These are phyloP conservation scores for Sedum album DNA, from an alignment of 164 flowering plant species.

Conservation along the genomic window DNA sequence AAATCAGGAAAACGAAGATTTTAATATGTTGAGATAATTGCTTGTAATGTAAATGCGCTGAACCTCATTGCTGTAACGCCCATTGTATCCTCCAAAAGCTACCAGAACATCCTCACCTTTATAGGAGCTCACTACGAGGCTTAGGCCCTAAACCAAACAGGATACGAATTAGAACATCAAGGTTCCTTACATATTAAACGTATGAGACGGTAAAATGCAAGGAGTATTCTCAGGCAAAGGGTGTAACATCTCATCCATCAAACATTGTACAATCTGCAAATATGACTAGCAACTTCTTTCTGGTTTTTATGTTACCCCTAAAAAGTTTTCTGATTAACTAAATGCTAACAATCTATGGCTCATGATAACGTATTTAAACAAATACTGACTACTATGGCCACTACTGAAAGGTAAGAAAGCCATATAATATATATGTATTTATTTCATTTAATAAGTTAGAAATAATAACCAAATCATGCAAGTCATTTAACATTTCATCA, in stretches of 20 bases:
- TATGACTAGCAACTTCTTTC: neutral
- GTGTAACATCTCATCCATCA: neutral
- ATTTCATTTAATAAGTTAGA: neutral
- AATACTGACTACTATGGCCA: neutral
- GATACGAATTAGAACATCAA: neutral
- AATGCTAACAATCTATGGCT: too few species aligned
- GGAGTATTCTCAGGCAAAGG: neutral
- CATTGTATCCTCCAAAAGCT: conserved; percentile 98
- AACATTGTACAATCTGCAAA: neutral
- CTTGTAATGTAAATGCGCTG: neutral
- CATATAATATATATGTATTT: too few species aligned
- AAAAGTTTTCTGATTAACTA: too few species aligned
- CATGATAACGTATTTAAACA: neutral
- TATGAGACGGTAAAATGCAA: neutral
- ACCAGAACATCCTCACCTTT: conserved; percentile 82
- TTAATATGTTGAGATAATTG: conserved; percentile 6
- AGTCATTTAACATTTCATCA: neutral
- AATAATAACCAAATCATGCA: neutral
- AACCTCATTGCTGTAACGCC: conserved; percentile 95
- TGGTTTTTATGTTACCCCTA: too few species aligned
- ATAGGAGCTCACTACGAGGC: conserved; percentile 77
- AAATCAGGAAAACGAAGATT: conserved; percentile 12
- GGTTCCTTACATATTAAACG: neutral
- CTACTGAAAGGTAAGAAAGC: neutral
- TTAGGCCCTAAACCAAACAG: conserved; percentile 66